phyloP scores from a whole-genome alignment of 768 basidiomycete species.

The Boletus rufocinnamomeus region DNA sequence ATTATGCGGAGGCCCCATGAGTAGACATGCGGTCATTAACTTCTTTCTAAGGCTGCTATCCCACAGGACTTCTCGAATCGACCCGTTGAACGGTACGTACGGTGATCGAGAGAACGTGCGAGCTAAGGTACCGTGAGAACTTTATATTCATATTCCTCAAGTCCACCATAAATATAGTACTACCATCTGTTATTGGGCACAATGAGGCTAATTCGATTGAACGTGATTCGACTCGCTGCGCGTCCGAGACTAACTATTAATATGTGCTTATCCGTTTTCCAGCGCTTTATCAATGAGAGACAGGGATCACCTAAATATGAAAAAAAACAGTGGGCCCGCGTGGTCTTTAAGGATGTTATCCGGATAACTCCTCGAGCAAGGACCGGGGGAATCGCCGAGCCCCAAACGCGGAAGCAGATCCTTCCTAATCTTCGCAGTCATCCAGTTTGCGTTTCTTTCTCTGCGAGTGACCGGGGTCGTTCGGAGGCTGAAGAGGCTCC shows the following conservation, averaged over 20 bases:
- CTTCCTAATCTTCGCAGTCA: constrained; percentile 10
- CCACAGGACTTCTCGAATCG: too few species aligned
- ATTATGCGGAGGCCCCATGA: not conserved
- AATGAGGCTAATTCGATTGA: constrained; percentile 6
- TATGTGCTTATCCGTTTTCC: constrained; percentile 1
- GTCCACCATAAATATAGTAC: not conserved
- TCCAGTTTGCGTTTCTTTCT: constrained; percentile 30
- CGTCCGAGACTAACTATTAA: not conserved
- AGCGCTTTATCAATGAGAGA: not conserved
- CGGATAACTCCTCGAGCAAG: not conserved
- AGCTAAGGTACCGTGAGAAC: not conserved
- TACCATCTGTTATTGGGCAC: not conserved
- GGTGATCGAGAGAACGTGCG: not conserved
- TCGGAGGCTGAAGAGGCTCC: too few species aligned
- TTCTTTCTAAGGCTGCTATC: not conserved
- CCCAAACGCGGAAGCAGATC: not conserved
- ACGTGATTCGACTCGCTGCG: not conserved
- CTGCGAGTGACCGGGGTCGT: constrained; percentile 6
- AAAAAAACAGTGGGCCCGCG: not conserved
- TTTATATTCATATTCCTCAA: not conserved
- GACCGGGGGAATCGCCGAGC: not conserved
- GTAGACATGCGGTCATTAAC: not conserved
- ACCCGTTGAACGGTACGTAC: too few species aligned
- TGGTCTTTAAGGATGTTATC: not conserved
- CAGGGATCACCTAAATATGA: not conserved